These are phyloP conservation scores for Cadophora gregata DNA, from an alignment of 2,329 filamentous ascomycete species.

Conservation along the genomic window DNA sequence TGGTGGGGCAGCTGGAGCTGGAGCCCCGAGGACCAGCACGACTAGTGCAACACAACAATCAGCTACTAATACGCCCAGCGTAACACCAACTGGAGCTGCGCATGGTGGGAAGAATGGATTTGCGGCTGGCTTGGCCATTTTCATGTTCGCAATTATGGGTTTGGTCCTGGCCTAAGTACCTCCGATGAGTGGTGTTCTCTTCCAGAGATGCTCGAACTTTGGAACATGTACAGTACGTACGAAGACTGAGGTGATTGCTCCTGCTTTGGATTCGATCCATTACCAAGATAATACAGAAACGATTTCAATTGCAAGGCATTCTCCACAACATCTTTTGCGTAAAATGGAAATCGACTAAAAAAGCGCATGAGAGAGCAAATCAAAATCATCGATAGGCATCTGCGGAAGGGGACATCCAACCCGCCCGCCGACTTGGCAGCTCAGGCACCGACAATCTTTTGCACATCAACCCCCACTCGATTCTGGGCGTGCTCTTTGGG, in stretches of 20 bases:
- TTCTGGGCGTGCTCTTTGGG: too few relatives aligned
- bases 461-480: background rate
- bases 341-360: background rate
- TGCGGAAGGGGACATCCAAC: background rate
- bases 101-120: background rate
- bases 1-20: slow-evolving; percentile 11
- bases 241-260: background rate
- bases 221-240: too few relatives aligned
- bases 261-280: background rate
- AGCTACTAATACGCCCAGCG: background rate
- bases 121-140: background rate
- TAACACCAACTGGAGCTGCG: slow-evolving; percentile 3
- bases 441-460: background rate
- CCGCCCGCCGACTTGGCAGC: background rate
- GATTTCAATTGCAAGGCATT: background rate
- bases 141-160: background rate
- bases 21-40: background rate
- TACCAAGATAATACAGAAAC: background rate
- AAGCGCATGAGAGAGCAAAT: background rate
- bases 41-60: background rate
- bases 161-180: background rate
- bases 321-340: background rate
- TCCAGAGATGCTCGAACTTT: background rate
- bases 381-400: background rate
- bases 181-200: background rate